Conservation (phyloP, 2,329 filamentous ascomycete species). For the Albophoma yamanashiensis region DNA sequence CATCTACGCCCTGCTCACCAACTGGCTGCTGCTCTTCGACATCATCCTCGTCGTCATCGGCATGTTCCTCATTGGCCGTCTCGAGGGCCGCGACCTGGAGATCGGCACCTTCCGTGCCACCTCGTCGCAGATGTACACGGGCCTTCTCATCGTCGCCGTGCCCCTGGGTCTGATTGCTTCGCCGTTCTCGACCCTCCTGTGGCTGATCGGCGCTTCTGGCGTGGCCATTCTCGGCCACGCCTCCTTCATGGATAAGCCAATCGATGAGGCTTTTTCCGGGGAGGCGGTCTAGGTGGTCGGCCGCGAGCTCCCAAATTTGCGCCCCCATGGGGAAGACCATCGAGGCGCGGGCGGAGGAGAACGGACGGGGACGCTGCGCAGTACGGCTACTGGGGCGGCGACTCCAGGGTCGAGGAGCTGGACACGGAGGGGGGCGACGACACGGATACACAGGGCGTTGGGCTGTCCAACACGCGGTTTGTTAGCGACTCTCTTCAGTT, state of each 20-base stretch:
- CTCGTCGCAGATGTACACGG: slow-evolving; percentile 89
- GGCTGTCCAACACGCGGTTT: slow-evolving; percentile 39
- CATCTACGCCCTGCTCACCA: slow-evolving; percentile 90
- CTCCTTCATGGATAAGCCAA: slow-evolving; percentile 92
- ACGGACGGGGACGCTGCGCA: slow-evolving; percentile 35
- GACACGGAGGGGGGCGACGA: slow-evolving; percentile 48
- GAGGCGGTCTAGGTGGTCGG: slow-evolving; percentile 99
- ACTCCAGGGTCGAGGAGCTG: slow-evolving; percentile 53
- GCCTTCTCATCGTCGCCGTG: slow-evolving; percentile 70
- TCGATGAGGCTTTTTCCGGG: slow-evolving; percentile 99
- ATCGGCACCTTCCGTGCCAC: slow-evolving; percentile 74
- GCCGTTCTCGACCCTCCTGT: slow-evolving; percentile 75
- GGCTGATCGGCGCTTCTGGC: slow-evolving; percentile 91
- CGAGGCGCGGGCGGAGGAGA: slow-evolving; percentile 69
- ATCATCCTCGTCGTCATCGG: slow-evolving; percentile 79
- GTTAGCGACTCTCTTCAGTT: slow-evolving; percentile 50
- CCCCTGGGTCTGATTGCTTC: slow-evolving; percentile 79
- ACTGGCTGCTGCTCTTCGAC: slow-evolving; percentile 78
- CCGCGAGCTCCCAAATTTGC: slow-evolving; percentile 93
- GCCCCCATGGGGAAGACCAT: slow-evolving; percentile 99
- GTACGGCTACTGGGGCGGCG: slow-evolving; percentile 22
- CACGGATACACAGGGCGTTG: slow-evolving; percentile 44
- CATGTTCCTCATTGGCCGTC: slow-evolving; percentile 84
- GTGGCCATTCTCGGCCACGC: slow-evolving; percentile 93
- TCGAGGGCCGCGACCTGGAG: slow-evolving; percentile 80